Conservation (phyloP, 805 yeast genomes). For the Candida adriatica region DNA sequence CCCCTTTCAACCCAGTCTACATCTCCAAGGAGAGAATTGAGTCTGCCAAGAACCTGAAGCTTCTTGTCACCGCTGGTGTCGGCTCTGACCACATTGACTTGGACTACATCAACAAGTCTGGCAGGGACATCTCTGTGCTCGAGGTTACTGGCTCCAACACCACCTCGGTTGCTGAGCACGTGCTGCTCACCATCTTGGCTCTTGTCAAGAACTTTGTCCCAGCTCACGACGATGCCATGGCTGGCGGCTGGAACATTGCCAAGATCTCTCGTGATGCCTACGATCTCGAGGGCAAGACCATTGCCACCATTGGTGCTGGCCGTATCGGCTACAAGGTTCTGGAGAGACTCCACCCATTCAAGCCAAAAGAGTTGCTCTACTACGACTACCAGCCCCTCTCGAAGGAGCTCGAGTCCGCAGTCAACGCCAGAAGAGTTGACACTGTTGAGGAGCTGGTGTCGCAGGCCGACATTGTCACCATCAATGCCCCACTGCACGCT, state of each 20-base stretch:
- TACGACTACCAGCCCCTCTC: constrained; percentile 70
- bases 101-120: constrained; percentile 52
- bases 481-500: constrained; percentile 73
- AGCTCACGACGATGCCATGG: constrained; percentile 64
- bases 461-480: constrained; percentile 65
- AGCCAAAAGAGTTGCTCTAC: constrained; percentile 66
- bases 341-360: constrained; percentile 65
- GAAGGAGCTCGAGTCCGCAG: constrained; percentile 47
- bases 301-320: constrained; percentile 80
- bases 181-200: constrained; percentile 61
- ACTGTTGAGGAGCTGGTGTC: constrained; percentile 58
- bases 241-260: constrained; percentile 68
- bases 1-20: constrained; percentile 82
- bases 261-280: constrained; percentile 65
- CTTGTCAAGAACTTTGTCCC: constrained; percentile 74
- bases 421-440: constrained; percentile 54
- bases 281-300: constrained; percentile 68
- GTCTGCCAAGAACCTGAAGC: constrained; percentile 64
- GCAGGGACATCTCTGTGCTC: constrained; percentile 55
- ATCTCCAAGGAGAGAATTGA: constrained; percentile 59
- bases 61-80: constrained; percentile 75
- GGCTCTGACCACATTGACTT: constrained; percentile 80
- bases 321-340: constrained; percentile 74
- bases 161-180: constrained; percentile 77
- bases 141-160: constrained; percentile 85